Evolutionary conservation across 2,329 filamentous ascomycete species (phyloP).

Genomic region (Ophiocordyceps sinensis): DNA sequence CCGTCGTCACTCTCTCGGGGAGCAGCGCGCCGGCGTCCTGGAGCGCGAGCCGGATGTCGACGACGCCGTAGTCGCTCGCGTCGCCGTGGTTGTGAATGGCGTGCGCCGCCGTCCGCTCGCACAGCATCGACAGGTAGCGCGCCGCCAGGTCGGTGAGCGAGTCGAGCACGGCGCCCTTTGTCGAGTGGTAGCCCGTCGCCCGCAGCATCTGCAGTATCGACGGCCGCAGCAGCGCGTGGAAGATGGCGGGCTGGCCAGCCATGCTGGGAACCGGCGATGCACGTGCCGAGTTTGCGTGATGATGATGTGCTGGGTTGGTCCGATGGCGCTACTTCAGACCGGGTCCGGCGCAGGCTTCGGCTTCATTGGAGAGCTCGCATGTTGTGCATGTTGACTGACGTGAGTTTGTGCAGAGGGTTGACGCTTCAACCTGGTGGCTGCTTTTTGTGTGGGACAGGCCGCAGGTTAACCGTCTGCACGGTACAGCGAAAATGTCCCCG

Average conservation of each 20-base stretch:
- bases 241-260: conserved; percentile 33
- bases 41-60: conserved; percentile 75
- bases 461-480: too few relatives aligned
- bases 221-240: conserved; percentile 70
- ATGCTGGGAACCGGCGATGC: conserved; percentile 13
- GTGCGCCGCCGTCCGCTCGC: conserved; percentile 56
- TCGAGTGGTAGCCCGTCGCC: conserved; percentile 76
- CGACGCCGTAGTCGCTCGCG: conserved; percentile 33
- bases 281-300: neutral
- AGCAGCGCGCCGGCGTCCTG: conserved; percentile 64
- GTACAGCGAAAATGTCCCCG: too few relatives aligned
- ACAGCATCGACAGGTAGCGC: conserved; percentile 64
- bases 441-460: neutral
- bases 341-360: conserved; percentile 12
- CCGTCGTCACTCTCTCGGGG: conserved; percentile 50
- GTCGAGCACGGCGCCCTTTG: conserved; percentile 70
- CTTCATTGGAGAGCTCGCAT: conserved; percentile 15
- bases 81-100: conserved; percentile 53
- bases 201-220: conserved; percentile 83
- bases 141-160: conserved; percentile 76
- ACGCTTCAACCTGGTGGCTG: neutral
- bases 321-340: conserved; percentile 6
- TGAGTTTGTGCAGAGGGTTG: neutral
- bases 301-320: neutral
- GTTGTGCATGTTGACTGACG: conserved; percentile 10